Evolutionary conservation across 2,329 filamentous ascomycete species (phyloP).

Genomic region (Neonectria hederae): DNA sequence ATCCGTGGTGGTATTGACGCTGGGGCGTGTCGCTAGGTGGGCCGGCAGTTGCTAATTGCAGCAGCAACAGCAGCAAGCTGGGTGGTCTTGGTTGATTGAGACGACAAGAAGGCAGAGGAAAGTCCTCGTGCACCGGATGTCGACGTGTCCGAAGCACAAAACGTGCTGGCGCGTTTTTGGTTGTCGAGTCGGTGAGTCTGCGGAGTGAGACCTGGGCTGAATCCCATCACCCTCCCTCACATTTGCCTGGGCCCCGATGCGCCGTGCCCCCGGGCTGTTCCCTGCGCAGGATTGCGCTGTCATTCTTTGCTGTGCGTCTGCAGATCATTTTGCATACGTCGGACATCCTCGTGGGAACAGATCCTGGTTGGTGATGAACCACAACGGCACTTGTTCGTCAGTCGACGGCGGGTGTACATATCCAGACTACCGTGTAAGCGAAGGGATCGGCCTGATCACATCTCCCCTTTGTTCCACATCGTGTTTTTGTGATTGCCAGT

Average conservation of each 20-base stretch:
- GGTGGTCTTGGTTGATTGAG: background rate
- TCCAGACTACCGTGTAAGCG: constrained; percentile 5
- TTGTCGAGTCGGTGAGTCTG: background rate
- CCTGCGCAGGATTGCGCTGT: constrained; percentile 12
- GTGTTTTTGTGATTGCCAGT: too few species aligned
- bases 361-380: constrained; percentile 13
- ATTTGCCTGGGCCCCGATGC: background rate
- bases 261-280: background rate
- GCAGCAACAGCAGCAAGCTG: background rate
- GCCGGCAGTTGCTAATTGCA: constrained; percentile 21
- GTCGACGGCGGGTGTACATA: background rate
- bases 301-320: constrained; percentile 22
- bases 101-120: background rate
- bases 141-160: background rate
- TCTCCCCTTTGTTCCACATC: constrained; percentile 3
- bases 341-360: background rate
- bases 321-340: constrained; percentile 26
- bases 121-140: background rate
- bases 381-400: constrained; percentile 5
- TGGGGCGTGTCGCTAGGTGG: constrained; percentile 16
- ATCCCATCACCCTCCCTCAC: constrained; percentile 3
- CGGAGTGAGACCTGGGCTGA: constrained; percentile 15
- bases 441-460: constrained; percentile 5
- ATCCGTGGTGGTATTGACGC: too few species aligned
- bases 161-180: background rate